These are phyloP conservation scores for Parastagonospora avenae DNA, from an alignment of 2,329 filamentous ascomycete species.

Conservation along the genomic window DNA sequence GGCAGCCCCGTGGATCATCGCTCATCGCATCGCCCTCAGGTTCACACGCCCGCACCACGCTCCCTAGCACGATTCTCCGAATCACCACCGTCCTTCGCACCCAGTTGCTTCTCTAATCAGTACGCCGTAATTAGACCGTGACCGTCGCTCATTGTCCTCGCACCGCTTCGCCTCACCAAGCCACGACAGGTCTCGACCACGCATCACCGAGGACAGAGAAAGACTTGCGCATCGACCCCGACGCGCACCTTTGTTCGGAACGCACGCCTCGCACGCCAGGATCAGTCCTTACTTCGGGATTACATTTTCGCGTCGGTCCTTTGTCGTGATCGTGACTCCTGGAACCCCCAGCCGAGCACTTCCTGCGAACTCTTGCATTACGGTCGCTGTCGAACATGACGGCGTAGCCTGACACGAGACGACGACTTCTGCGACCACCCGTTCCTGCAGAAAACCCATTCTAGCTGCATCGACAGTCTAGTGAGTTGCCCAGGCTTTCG, in stretches of 20 bases:
- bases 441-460: conserved; percentile 28
- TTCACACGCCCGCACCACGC: conserved; percentile 33
- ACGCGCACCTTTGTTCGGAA: too few species aligned
- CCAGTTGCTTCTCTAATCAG: conserved; percentile 16
- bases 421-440: conserved; percentile 30
- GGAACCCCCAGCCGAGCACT: conserved; percentile 23
- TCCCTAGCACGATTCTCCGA: conserved; percentile 45
- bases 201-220: conserved; percentile 24
- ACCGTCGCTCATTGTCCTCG: conserved; percentile 32
- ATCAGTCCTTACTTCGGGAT: too few species aligned
- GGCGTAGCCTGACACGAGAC: conserved; percentile 36
- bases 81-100: conserved; percentile 42
- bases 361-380: conserved; percentile 22
- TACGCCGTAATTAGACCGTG: conserved; percentile 25
- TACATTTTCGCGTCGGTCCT: conserved; percentile 6
- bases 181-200: conserved; percentile 10
- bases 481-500: conserved; percentile 27
- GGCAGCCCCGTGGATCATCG: conserved; percentile 28
- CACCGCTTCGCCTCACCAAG: conserved; percentile 7
- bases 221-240: conserved; percentile 14
- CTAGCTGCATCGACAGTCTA: conserved; percentile 45
- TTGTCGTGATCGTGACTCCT: conserved; percentile 15
- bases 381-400: conserved; percentile 40
- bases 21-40: conserved; percentile 17
- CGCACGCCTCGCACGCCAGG: too few species aligned